Evolutionary conservation across 331 rosid genomes (phyloP), one percentile per base, ranked within the genome.

Genomic region (Cucumis variabilis): DNA sequence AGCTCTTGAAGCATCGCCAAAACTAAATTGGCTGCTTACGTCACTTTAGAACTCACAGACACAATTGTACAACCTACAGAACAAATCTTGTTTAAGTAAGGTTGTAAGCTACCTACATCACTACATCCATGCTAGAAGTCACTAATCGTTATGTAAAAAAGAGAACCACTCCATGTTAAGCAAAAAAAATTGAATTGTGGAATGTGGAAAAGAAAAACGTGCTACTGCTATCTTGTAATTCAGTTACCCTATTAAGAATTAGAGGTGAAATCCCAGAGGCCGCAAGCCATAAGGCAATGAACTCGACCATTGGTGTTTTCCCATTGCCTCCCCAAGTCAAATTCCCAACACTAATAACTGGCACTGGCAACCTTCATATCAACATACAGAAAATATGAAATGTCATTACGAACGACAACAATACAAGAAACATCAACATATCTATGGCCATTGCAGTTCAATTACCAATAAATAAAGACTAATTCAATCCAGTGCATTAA

Each of bases 281-380:
- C 20, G 93, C 90, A 48, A 97, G 90, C 92, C 87, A 91, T 76
- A 27, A 90, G 71, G 99, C 95, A 55, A 95, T 89, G 92, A 93
- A 97, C 88, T 95, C 98, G 28, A 93, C 99, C 99, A 95, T 97
- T 0, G 99, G 99, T 17, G 99, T 97, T 83, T 97, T 97, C 86
- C 99, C 98, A 91, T 94, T 97, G 85, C 98, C 99, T 69, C 98
- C 98, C 99, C 99, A 97, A 2, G 95, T 95, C 92, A 95, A 92
- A 93, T 95, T 97, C 72, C 99, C 98, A 23, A 97, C 91, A 89
- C 99, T 95, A 7, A 97, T 92, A 80, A 95, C 96, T 23, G 95
- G 95, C 79, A 97, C 87, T 3, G 93, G 92, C 90, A 92, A 93
- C 90, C 98, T 94, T 86, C 83, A 90, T 82, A 82, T 65, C 67